Percentiles rank a stretch among this genome's conserved stretches.
phyloP scores from a whole-genome alignment of 1,284 basidiomycete species.

The Calocybe gambosa region DNA sequence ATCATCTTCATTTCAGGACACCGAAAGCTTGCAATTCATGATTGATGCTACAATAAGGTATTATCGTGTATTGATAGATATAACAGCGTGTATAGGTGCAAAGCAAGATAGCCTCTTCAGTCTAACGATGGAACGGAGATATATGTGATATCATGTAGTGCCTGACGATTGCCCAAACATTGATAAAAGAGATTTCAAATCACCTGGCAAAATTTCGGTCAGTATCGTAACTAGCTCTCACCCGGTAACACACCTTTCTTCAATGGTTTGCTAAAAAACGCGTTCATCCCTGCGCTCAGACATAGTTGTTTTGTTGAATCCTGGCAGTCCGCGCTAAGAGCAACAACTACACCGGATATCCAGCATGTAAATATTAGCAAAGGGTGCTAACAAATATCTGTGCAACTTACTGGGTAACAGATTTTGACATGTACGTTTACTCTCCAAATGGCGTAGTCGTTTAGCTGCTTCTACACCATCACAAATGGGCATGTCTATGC shows the following conservation, averaged over 20 bases:
- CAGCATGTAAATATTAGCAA: constrained; percentile 5
- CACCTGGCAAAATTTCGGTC: constrained; percentile 28
- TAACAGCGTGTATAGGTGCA: neutral
- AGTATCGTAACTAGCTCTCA: neutral
- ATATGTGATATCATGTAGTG: neutral
- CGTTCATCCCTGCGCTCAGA: constrained; percentile 67
- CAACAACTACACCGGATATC: constrained; percentile 45
- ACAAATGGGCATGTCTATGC: constrained; percentile 66
- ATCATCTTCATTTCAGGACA: too few species aligned
- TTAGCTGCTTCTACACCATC: constrained; percentile 70
- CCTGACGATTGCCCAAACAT: constrained; percentile 36
- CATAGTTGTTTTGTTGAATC: constrained; percentile 69
- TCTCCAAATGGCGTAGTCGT: constrained; percentile 53
- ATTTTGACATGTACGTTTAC: constrained; percentile 40
- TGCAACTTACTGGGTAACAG: constrained; percentile 48
- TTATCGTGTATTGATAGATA: neutral
- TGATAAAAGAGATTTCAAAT: constrained; percentile 39
- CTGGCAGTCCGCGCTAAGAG: constrained; percentile 67
- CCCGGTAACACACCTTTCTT: constrained; percentile 45
- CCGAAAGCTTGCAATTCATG: too few species aligned
- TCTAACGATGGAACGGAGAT: too few species aligned
- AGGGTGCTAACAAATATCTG: neutral
- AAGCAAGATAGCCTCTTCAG: neutral
- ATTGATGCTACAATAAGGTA: too few species aligned
- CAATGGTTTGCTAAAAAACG: constrained; percentile 65